Evolutionary conservation across 225 moss, liverwort and hornwort genomes (phyloP).

Genomic region (Neckera pumila): DNA sequence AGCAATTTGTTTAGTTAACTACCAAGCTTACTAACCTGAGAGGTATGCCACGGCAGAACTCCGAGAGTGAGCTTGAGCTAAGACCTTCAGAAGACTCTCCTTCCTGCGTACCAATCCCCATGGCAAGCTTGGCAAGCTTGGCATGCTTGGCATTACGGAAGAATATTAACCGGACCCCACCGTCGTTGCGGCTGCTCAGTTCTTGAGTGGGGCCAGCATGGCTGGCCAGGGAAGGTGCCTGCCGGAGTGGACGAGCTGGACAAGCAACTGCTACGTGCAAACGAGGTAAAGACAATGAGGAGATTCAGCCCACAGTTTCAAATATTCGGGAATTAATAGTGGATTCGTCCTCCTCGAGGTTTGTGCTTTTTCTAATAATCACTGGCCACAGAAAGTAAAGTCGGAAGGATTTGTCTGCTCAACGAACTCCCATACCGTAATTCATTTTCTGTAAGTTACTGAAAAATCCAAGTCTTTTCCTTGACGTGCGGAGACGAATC

Average conservation of each 20-base stretch:
- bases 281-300: background rate
- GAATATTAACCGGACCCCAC: background rate
- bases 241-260: background rate
- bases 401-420: background rate
- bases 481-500: background rate
- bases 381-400: background rate
- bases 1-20: background rate
- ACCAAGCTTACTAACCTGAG: background rate
- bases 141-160: background rate
- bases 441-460: background rate
- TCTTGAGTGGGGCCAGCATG: background rate
- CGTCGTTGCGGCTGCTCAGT: background rate
- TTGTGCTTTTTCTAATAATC: background rate
- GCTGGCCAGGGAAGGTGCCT: background rate
- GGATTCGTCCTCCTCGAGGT: background rate
- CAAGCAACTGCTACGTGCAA: slow-evolving; percentile 5
- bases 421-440: background rate
- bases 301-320: background rate
- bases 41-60: background rate
- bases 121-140: background rate
- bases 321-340: background rate
- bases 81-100: background rate
- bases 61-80: background rate
- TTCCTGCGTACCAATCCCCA: background rate
- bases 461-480: background rate